Conservation (phyloP, 345 rosid genomes). For the Bretschneidera sinensis region DNA sequence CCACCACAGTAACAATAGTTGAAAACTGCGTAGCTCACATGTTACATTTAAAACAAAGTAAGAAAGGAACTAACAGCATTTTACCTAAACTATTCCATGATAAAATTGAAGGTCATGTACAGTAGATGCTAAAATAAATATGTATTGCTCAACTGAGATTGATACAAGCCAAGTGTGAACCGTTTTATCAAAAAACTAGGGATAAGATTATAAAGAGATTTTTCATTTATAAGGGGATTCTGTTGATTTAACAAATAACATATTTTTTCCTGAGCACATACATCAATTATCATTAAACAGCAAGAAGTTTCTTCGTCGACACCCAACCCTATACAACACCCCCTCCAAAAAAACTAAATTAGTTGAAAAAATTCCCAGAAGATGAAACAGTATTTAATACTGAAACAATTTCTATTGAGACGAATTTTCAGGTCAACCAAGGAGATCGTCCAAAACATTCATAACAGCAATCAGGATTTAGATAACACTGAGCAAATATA, state of each 20-base stretch:
- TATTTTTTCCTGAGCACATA: no score
- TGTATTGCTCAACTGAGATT: not conserved
- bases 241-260: not conserved
- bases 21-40: not conserved
- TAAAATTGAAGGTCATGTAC: not conserved
- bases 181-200: no score
- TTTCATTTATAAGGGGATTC: not conserved
- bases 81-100: not conserved
- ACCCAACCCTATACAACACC: not conserved
- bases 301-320: not conserved
- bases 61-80: not conserved
- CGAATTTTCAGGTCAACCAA: slow-evolving; percentile 8
- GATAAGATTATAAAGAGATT: no score
- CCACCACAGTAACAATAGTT: not conserved
- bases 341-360: not conserved
- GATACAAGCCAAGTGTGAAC: not conserved
- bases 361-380: no score
- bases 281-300: no score
- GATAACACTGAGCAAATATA: no score
- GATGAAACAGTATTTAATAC: no score
- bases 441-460: no score
- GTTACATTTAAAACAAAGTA: no score
- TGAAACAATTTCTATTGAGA: not conserved
- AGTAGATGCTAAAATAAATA: not conserved
- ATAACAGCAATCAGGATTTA: no score